phyloP scores from a whole-genome alignment of 768 basidiomycete genomes.

The Pleurotus giganteus region DNA sequence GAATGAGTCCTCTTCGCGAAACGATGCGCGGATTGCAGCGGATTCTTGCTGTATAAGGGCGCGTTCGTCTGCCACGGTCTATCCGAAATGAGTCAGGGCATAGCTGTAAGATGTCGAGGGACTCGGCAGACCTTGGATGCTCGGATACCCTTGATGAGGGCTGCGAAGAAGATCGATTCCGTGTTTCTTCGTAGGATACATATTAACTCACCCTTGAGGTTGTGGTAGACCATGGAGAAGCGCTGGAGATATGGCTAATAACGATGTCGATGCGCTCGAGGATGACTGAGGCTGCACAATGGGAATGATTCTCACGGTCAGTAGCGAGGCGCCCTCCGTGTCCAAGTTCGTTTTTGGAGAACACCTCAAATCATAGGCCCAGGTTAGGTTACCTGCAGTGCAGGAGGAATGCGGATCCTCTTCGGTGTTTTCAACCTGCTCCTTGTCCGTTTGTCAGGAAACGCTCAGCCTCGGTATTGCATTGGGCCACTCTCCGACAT shows the following conservation, averaged over 20 bases:
- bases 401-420: too few relatives aligned
- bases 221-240: slow-evolving; percentile 70
- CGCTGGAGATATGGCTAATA: slow-evolving; percentile 2
- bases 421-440: too few relatives aligned
- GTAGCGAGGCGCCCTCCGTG: neutral
- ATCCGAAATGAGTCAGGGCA: slow-evolving; percentile 17
- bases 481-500: too few relatives aligned
- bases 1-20: slow-evolving; percentile 95
- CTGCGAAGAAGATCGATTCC: slow-evolving; percentile 40
- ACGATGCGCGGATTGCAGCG: slow-evolving; percentile 93
- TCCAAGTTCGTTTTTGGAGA: too few relatives aligned
- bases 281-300: neutral
- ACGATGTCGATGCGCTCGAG: neutral
- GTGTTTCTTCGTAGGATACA: neutral
- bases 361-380: too few relatives aligned
- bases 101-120: slow-evolving; percentile 12
- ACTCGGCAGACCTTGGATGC: slow-evolving; percentile 91
- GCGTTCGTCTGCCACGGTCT: slow-evolving; percentile 99
- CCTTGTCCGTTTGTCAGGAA: too few relatives aligned
- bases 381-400: too few relatives aligned
- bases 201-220: slow-evolving; percentile 69
- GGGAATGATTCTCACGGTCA: neutral
- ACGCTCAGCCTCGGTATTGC: too few relatives aligned
- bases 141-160: slow-evolving; percentile 97
- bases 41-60: slow-evolving; percentile 96